Base-by-base conservation (phyloP, 139 green algal species). In the Marvania coccoides region DNA sequence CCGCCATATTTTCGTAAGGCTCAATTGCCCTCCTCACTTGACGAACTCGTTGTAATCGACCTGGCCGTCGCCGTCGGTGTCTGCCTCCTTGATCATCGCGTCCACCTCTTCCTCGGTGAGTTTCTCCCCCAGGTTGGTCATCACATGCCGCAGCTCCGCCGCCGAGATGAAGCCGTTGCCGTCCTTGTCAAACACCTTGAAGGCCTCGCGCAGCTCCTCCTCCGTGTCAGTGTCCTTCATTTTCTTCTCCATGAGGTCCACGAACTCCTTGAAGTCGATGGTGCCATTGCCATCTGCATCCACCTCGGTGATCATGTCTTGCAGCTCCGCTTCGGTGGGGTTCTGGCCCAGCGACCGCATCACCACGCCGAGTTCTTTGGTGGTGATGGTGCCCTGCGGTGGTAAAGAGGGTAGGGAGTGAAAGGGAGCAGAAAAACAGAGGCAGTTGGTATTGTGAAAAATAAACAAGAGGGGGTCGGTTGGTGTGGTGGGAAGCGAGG, bases 101-200 rank as follows among this genome's bases (percentile, higher is more conserved):
- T 97, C 91, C 67, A 97, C 91, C 85, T 98, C 92, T 65, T 97
- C 92, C 48, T 99, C 95, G 6, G 95, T 97, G 30, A 99, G 64
- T 47, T 81, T 81, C 58, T 81, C 74, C 31, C 70, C 74, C 57
- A 81, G 48, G 62, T 77, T 81, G 23, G 74, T 79, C 74, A 81
- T 79, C 54, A 81, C 74, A 75, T 99, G 95, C 46, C 95, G 78
- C 75, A 99, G 80, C 90, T 98, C 94, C 39, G 91, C 89, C 19
- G 94, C 94, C 6, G 90, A 97, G 61, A 99, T 99, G 71, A 93
- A 96, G 36, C 95, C 95, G 77, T 99, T 99, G 64, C 94, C 92
- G 71, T 99, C 95, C 79, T 99, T 98, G 71, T 99, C 95, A 80
- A 99, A 99, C 34, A 99, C 95, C 80, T 98, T 99, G 86, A 99